Evolutionary conservation across 1,284 basidiomycete genomes (phyloP).

Genomic region (Ganoderma lucidum): DNA sequence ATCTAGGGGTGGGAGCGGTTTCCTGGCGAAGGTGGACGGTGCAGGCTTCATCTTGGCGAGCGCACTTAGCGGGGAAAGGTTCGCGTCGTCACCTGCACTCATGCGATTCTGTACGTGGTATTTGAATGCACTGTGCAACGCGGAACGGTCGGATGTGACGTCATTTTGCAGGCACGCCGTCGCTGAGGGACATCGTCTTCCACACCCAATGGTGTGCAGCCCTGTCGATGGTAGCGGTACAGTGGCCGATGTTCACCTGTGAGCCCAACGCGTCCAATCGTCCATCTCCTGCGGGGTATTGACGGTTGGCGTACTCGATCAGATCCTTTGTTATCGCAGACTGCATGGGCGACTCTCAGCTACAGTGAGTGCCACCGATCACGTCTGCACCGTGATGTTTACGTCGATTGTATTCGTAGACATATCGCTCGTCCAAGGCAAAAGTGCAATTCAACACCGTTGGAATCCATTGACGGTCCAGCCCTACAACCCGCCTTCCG

Average conservation of each 20-base stretch:
- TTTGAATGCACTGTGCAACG: constrained; percentile 7
- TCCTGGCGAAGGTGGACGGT: constrained; percentile 79
- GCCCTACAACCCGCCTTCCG: constrained; percentile 67
- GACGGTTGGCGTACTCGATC: constrained; percentile 21
- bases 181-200: constrained; percentile 90
- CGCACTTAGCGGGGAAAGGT: constrained; percentile 89
- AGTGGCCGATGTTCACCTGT: constrained; percentile 95
- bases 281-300: background rate
- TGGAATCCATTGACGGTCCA: constrained; percentile 72
- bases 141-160: constrained; percentile 29
- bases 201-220: constrained; percentile 92
- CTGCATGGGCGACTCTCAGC: constrained; percentile 87
- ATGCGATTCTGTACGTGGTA: constrained; percentile 81
- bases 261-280: constrained; percentile 42
- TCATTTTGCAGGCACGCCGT: constrained; percentile 79
- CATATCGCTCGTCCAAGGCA: constrained; percentile 68
- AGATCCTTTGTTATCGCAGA: constrained; percentile 89
- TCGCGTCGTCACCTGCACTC: constrained; percentile 86
- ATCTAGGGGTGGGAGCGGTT: constrained; percentile 60
- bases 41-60: constrained; percentile 90
- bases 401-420: constrained; percentile 55
- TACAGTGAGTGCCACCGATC: constrained; percentile 71
- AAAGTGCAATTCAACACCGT: constrained; percentile 54
- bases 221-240: constrained; percentile 90
- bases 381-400: constrained; percentile 14